Evolutionary conservation across 2,329 filamentous ascomycete genomes (phyloP).

Genomic region (Verruconis gallopava): DNA sequence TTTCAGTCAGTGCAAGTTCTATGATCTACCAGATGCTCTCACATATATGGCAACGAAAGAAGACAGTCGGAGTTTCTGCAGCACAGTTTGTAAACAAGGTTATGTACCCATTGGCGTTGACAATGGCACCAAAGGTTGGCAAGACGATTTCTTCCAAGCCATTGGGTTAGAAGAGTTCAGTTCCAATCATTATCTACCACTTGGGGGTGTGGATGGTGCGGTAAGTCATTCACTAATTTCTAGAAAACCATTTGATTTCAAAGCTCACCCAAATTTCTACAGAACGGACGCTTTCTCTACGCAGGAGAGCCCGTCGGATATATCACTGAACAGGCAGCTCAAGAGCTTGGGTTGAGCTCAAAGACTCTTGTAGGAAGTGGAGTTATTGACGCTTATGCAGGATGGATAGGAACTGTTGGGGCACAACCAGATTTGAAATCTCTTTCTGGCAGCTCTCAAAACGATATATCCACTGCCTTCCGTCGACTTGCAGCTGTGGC

Average conservation of each 20-base stretch:
- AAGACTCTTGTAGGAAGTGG: constrained; percentile 90
- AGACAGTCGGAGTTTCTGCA: constrained; percentile 88
- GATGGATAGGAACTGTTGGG: constrained; percentile 98
- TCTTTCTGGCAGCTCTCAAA: constrained; percentile 51
- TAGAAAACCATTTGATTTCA: background rate
- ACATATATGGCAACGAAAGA: constrained; percentile 89
- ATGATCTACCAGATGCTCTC: constrained; percentile 82
- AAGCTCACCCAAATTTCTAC: constrained; percentile 20
- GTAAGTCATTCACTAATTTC: constrained; percentile 48
- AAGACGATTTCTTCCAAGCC: constrained; percentile 77
- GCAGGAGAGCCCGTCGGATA: constrained; percentile 83
- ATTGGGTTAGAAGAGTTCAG: constrained; percentile 79
- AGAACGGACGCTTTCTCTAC: constrained; percentile 88
- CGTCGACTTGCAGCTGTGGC: constrained; percentile 92
- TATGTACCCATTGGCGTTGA: constrained; percentile 95
- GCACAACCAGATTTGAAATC: constrained; percentile 89
- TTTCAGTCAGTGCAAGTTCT: constrained; percentile 91
- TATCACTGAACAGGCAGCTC: constrained; percentile 69
- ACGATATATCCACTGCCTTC: constrained; percentile 61
- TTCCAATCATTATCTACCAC: constrained; percentile 77
- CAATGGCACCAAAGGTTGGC: constrained; percentile 95
- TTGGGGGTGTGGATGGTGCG: constrained; percentile 90
- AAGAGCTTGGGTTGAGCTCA: constrained; percentile 68
- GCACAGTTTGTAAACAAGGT: constrained; percentile 93
- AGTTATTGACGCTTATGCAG: constrained; percentile 96